Evolutionary conservation across 1,284 basidiomycete species (phyloP).

Genomic region (Chalciporus sp.): DNA sequence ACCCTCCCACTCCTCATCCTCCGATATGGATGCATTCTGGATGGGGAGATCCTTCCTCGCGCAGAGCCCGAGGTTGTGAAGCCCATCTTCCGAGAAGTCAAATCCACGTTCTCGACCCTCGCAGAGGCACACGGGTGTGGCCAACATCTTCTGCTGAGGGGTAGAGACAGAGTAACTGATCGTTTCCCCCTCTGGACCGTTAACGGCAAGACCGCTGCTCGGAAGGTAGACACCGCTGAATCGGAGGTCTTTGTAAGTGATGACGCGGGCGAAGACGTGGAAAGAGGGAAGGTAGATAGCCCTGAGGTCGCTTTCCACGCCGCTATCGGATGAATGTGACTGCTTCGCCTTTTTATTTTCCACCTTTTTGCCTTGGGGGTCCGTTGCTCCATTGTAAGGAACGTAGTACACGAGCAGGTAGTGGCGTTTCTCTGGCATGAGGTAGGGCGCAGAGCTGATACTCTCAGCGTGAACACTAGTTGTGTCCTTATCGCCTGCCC

Average conservation of each 20-base stretch:
- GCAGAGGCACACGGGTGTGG: conserved; percentile 64
- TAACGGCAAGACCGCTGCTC: conserved; percentile 65
- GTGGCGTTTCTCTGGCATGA: conserved; percentile 53
- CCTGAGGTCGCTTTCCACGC: conserved; percentile 40
- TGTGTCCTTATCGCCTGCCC: conserved; percentile 73
- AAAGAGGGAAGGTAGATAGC: conserved; percentile 59
- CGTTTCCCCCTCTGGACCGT: conserved; percentile 62
- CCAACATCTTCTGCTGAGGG: conserved; percentile 19
- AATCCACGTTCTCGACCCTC: conserved; percentile 63
- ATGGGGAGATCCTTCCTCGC: conserved; percentile 24
- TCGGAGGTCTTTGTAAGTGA: conserved; percentile 67
- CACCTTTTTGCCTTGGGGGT: conserved; percentile 34
- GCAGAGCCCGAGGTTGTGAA: conserved; percentile 68
- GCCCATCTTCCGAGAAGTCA: conserved; percentile 69
- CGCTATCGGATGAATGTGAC: conserved; percentile 40
- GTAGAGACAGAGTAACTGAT: conserved; percentile 29
- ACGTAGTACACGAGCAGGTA: conserved; percentile 78
- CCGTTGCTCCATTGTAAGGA: conserved; percentile 37
- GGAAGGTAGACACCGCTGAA: conserved; percentile 73
- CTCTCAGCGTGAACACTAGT: conserved; percentile 30
- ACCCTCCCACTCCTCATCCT: conserved; percentile 44
- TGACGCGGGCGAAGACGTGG: conserved; percentile 65
- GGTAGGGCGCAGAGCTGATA: conserved; percentile 40
- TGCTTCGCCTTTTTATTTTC: conserved; percentile 36
- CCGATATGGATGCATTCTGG: conserved; percentile 28